Evolutionary conservation across 257 asterid species (phyloP).

Genomic region (Capsicum baccatum): DNA sequence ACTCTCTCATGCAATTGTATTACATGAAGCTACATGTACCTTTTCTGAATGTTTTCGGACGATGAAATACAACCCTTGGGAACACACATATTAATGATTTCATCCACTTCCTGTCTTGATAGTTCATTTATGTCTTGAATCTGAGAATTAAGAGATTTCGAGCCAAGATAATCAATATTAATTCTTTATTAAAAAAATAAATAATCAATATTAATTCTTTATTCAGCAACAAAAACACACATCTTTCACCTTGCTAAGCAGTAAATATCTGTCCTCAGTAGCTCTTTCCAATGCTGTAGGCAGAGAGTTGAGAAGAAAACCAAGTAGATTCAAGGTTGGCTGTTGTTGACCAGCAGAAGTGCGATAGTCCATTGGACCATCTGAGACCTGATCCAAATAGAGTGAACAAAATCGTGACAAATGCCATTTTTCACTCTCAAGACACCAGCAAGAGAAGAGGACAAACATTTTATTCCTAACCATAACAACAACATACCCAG

Average conservation of each 20-base stretch:
- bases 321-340: conserved; percentile 73
- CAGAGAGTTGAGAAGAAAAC: conserved; percentile 65
- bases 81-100: conserved; percentile 67
- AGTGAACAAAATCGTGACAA: conserved; percentile 22
- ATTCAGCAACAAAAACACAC: background rate
- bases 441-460: conserved; percentile 25
- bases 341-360: conserved; percentile 65
- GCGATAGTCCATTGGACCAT: conserved; percentile 54
- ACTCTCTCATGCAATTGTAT: background rate
- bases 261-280: conserved; percentile 79
- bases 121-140: conserved; percentile 93
- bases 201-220: background rate
- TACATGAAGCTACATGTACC: conserved; percentile 48
- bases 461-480: conserved; percentile 25
- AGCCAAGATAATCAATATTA: background rate
- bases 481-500: background rate
- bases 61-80: conserved; percentile 61
- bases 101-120: conserved; percentile 97
- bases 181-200: background rate
- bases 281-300: conserved; percentile 72
- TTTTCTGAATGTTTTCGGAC: conserved; percentile 76
- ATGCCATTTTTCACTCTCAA: conserved; percentile 17
- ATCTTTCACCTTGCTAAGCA: conserved; percentile 75
- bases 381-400: conserved; percentile 63
- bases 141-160: conserved; percentile 44